Base-by-base conservation (phyloP, 2,329 filamentous ascomycete species). In the Aspergillus eucalypticola region DNA sequence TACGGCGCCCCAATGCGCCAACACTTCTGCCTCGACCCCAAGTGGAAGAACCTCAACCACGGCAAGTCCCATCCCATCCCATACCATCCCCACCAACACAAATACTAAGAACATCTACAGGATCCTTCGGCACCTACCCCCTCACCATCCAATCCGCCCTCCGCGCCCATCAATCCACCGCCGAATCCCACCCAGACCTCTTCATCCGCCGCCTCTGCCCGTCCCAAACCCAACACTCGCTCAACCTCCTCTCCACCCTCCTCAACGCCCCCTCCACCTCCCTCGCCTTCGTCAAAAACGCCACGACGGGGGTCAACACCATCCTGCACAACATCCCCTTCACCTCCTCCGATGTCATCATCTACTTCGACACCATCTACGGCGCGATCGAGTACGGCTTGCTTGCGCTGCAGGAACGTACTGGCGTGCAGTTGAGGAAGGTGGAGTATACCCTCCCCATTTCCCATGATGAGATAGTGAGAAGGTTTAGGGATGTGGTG, bases 101-200 rank as follows among this genome's bases (percentile, higher is more conserved):
- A 38, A 8, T 39, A 29, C 54, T 60, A 21, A 25, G 25, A 25
- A 25, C 25, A 25, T 3, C 35, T 25, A 17, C 54, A 72, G 67
- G 91, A 52, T 96, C 92, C 0, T 96, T 91, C 72, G 93, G 93
- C 35, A 88, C 88, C 2, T 87, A 88, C 67, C 92, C 93, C 3
- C 79, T 76, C 8, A 72, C 77, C 19, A 82, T 97, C 60, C 84
- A 82, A 15, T 75, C 83, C 13, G 82, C 81, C 53, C 82, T 89
- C 19, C 86, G 84, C 15, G 69, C 80, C n/a, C 90, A 88, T 69
- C 88, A 93, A 71, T 84, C 88, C 62, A 77, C 80, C 3, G 79
- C 82, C 38, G 92, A 96, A 78, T 79, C 83, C 1, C 81, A 80
- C 0, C 91, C 92, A 0, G 93, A 97, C 76, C 74, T 78, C 6